These are phyloP conservation scores for Sistotremastrum suecicum DNA, from an alignment of 768 basidiomycete species.

Conservation along the genomic window DNA sequence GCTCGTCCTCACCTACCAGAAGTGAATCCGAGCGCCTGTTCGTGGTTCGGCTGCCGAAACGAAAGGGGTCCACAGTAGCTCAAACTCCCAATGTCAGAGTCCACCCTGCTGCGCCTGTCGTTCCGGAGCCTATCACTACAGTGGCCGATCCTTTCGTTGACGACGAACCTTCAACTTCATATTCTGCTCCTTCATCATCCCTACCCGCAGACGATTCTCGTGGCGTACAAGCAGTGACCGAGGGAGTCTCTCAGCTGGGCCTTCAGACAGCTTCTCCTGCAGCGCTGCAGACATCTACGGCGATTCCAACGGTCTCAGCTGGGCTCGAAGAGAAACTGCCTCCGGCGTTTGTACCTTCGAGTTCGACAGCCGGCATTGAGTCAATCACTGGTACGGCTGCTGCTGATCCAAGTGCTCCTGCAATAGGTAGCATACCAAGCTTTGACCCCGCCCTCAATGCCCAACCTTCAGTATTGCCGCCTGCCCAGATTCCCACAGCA, in stretches of 20 bases:
- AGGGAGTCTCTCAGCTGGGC: constrained; percentile 12
- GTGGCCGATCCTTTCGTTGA: constrained; percentile 29
- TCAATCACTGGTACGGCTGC: not conserved
- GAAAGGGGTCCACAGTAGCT: constrained; percentile 21
- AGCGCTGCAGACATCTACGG: not conserved
- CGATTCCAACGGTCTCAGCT: not conserved
- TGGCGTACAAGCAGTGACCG: constrained; percentile 14
- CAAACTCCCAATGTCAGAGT: not conserved
- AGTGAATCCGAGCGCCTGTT: constrained; percentile 25
- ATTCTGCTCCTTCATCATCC: constrained; percentile 10
- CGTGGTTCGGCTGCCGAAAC: constrained; percentile 42
- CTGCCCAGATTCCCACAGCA: constrained; percentile 33
- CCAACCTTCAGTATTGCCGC: constrained; percentile 29
- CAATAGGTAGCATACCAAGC: not conserved
- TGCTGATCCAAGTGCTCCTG: not conserved
- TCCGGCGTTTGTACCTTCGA: not conserved
- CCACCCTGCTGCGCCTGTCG: constrained; percentile 1
- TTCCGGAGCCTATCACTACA: constrained; percentile 13
- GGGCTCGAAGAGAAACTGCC: not conserved
- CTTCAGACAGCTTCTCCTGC: too few relatives aligned
- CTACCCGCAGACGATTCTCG: constrained; percentile 14
- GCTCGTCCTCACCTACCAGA: constrained; percentile 7
- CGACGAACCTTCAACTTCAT: constrained; percentile 17
- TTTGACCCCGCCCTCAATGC: constrained; percentile 12
- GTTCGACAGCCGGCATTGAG: not conserved